Evolutionary conservation across 106 monocot genomes (phyloP), one percentile per base, ranked within the genome.

Genomic region (Dioscorea alata): DNA sequence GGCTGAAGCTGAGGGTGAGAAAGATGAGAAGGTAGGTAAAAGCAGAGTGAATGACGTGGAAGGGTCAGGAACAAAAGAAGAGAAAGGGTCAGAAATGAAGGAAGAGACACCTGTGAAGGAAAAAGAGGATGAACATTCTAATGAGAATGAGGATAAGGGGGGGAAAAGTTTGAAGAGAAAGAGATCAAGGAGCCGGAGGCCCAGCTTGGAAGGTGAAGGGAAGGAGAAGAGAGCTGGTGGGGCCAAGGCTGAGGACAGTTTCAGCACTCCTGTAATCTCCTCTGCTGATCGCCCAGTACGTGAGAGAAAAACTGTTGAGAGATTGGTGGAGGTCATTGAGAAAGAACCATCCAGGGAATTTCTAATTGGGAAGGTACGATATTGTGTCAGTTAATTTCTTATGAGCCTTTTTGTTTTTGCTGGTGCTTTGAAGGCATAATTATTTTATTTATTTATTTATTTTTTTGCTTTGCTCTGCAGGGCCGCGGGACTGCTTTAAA

Each of bases 241-340:
- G 56, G 56, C 35, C 48, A 71, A 68, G 60, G 42, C 19, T 18
- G 56, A 74, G 65, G 71, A 67, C 4, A 8, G 53, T 23, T 14
- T 69, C 4, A 73, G 50, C 14, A 80, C 61, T 81, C 78, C 71
- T 22, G 18, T 65, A 22, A 17, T 73, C 53, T 78, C 73, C 60
- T 74, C 74, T 24, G 35, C 42, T 52, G 90, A 86, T 8, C 79
- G 87, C 52, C 86, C 89, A 64, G 84, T 88, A 49, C 86, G 96
- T 51, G 96, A 97, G 79, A 97, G 96, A 62, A 92, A 89, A 75
- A 82, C 82, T 51, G 96, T 97, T 59, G 86, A 97, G 77, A 84
- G 96, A 66, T 69, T 97, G 68, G 96, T 97, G 48, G 96, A 92
- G 74, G 83, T 85, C 48, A 87, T 97, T 74, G 96, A 97, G 50